phyloP scores from a whole-genome alignment of 108 stramenopile genomes.

The Asterionellopsis glacialis region DNA sequence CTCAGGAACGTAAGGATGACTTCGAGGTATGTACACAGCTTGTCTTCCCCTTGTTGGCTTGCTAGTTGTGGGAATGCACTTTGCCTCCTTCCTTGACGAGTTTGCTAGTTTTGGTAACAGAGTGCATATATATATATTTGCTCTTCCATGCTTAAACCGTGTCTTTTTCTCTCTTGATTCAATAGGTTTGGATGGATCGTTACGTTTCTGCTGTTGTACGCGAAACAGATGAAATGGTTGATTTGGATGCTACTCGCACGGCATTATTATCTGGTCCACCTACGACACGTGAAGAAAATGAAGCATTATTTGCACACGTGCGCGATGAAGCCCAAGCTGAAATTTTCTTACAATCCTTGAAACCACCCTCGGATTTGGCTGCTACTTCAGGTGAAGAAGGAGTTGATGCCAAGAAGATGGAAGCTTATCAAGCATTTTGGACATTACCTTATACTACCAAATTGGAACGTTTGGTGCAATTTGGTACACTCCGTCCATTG shows the following conservation, averaged over 20 bases:
- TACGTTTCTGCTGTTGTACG: slow-evolving; percentile 51
- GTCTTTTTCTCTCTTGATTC: slow-evolving; percentile 3
- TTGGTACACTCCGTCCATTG: slow-evolving; percentile 73
- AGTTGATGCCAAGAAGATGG: slow-evolving; percentile 11
- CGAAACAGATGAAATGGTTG: slow-evolving; percentile 42
- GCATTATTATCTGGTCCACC: slow-evolving; percentile 65
- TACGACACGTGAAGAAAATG: slow-evolving; percentile 40
- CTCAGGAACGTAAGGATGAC: slow-evolving; percentile 38
- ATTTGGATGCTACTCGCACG: slow-evolving; percentile 66
- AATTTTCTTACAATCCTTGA: slow-evolving; percentile 45
- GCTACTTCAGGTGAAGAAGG: slow-evolving; percentile 6
- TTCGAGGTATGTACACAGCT: slow-evolving; percentile 50
- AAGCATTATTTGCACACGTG: slow-evolving; percentile 60
- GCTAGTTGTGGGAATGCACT: too few species aligned
- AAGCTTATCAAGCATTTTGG: slow-evolving; percentile 45
- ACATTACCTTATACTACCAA: slow-evolving; percentile 50
- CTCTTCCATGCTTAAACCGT: background rate
- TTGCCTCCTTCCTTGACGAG: too few species aligned
- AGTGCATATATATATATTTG: slow-evolving; percentile 3
- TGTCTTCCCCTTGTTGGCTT: too few species aligned
- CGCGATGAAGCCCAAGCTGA: slow-evolving; percentile 61
- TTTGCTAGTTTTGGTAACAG: background rate
- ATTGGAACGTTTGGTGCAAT: slow-evolving; percentile 53
- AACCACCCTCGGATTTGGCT: slow-evolving; percentile 7
- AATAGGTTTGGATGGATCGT: slow-evolving; percentile 57